phyloP scores from a whole-genome alignment of 2,329 filamentous ascomycete species.

The Monilinia laxa region DNA sequence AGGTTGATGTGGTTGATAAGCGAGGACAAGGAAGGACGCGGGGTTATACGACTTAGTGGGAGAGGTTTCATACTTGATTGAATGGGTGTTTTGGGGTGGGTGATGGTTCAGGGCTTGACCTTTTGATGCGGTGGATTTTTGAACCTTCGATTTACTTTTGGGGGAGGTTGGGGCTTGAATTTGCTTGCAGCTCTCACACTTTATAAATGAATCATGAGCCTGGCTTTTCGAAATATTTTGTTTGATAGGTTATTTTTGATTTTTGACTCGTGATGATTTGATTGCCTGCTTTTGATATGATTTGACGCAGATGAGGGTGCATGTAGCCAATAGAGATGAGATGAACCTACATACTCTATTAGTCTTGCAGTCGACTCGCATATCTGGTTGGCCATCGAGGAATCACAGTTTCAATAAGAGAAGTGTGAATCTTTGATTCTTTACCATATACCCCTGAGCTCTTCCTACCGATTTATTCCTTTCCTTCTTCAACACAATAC shows the following conservation, averaged over 20 bases:
- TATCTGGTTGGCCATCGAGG: no score
- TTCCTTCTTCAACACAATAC: no score
- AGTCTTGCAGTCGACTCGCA: no score
- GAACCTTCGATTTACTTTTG: neutral
- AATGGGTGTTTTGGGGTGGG: neutral
- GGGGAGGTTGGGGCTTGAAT: neutral
- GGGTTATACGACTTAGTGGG: neutral
- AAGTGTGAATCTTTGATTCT: no score
- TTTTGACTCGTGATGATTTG: no score
- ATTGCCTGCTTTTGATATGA: no score
- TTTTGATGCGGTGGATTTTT: neutral
- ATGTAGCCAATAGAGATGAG: no score
- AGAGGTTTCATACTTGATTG: neutral
- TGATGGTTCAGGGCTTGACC: no score
- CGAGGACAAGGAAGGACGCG: neutral
- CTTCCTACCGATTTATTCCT: neutral
- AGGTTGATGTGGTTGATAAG: neutral
- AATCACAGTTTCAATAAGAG: no score
- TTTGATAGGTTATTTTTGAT: no score
- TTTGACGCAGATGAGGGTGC: no score
- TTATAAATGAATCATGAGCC: neutral
- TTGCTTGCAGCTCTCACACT: neutral
- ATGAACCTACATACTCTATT: no score
- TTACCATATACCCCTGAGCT: neutral
- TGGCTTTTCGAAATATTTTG: neutral